phyloP scores from a whole-genome alignment of 768 basidiomycete species.

The Amanita subjunquillea region DNA sequence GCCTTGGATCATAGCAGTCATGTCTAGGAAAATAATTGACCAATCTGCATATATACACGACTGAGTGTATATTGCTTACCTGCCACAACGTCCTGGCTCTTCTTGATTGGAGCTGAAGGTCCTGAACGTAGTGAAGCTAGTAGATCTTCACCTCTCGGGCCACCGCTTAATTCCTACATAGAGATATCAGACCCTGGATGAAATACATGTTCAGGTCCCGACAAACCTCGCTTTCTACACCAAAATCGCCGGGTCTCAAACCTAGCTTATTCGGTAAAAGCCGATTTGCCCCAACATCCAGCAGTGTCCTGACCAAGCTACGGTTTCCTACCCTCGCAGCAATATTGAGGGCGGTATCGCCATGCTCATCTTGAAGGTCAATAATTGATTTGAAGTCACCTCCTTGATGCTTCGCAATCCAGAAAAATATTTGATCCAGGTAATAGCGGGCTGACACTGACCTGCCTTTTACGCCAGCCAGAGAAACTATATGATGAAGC shows the following conservation, averaged over 20 bases:
- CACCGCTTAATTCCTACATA: slow-evolving; percentile 56
- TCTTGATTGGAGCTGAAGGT: slow-evolving; percentile 70
- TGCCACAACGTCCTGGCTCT: slow-evolving; percentile 80
- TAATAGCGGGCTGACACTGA: slow-evolving; percentile 82
- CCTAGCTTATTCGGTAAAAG: slow-evolving; percentile 88
- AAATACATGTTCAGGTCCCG: background rate
- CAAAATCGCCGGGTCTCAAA: slow-evolving; percentile 88
- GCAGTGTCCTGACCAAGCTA: slow-evolving; percentile 71
- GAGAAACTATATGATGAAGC: slow-evolving; percentile 82
- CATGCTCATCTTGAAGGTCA: slow-evolving; percentile 89
- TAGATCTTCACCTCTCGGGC: slow-evolving; percentile 71
- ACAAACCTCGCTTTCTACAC: slow-evolving; percentile 78
- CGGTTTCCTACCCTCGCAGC: slow-evolving; percentile 90
- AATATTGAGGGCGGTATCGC: slow-evolving; percentile 93
- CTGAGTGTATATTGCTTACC: slow-evolving; percentile 27
- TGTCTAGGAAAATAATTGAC: slow-evolving; percentile 37
- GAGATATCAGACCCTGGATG: background rate
- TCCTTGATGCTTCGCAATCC: slow-evolving; percentile 69
- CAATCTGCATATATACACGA: background rate
- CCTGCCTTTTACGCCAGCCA: slow-evolving; percentile 88
- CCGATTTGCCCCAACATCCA: slow-evolving; percentile 92
- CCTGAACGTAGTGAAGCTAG: slow-evolving; percentile 63
- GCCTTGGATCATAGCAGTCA: slow-evolving; percentile 75
- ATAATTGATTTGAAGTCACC: slow-evolving; percentile 74
- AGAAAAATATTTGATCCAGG: slow-evolving; percentile 80